A percentile compares a stretch with the other conserved stretches of the same genome.
phyloP scores from a whole-genome alignment of 2,329 filamentous ascomycete species.

The Aquanectria penicillioides region DNA sequence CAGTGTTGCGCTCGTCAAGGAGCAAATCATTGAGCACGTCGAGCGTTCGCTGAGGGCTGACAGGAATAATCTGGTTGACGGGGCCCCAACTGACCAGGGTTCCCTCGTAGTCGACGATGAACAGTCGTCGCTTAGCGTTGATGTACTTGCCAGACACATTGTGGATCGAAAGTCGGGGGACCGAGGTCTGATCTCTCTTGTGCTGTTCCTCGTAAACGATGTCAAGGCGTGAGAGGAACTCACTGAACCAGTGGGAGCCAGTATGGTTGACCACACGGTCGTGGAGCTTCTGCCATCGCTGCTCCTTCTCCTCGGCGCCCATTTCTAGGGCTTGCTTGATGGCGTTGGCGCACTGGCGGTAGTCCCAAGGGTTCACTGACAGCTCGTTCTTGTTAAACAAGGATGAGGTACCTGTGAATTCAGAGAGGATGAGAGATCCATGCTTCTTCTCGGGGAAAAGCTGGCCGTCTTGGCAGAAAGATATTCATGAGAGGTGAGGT shows the following conservation, averaged over 20 bases:
- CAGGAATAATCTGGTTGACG: slow-evolving; percentile 83
- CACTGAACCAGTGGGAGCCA: slow-evolving; percentile 85
- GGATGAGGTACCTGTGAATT: slow-evolving; percentile 92
- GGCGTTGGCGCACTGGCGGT: slow-evolving; percentile 85
- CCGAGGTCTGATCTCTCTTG: slow-evolving; percentile 83
- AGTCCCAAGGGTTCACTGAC: slow-evolving; percentile 95
- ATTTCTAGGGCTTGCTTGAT: slow-evolving; percentile 88
- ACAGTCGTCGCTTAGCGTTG: slow-evolving; percentile 74
- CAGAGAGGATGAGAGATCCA: slow-evolving; percentile 89
- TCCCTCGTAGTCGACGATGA: slow-evolving; percentile 94
- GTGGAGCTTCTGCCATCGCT: slow-evolving; percentile 79
- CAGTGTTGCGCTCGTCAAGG: slow-evolving; percentile 80
- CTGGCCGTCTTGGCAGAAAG: slow-evolving; percentile 91
- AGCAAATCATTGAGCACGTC: slow-evolving; percentile 85
- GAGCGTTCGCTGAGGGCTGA: slow-evolving; percentile 84
- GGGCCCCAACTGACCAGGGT: slow-evolving; percentile 90
- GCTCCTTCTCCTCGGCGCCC: slow-evolving; percentile 75
- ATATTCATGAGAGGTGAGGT: slow-evolving; percentile 93
- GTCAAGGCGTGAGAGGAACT: slow-evolving; percentile 76
- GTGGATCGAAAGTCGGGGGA: slow-evolving; percentile 82
- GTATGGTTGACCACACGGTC: slow-evolving; percentile 82
- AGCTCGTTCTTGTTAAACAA: slow-evolving; percentile 85
- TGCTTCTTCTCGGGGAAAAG: slow-evolving; percentile 77
- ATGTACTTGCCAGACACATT: slow-evolving; percentile 74
- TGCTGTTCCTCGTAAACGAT: slow-evolving; percentile 86